phyloP scores from a whole-genome alignment of 495 filamentous ascomycete species.

The Penicillium parvum region DNA sequence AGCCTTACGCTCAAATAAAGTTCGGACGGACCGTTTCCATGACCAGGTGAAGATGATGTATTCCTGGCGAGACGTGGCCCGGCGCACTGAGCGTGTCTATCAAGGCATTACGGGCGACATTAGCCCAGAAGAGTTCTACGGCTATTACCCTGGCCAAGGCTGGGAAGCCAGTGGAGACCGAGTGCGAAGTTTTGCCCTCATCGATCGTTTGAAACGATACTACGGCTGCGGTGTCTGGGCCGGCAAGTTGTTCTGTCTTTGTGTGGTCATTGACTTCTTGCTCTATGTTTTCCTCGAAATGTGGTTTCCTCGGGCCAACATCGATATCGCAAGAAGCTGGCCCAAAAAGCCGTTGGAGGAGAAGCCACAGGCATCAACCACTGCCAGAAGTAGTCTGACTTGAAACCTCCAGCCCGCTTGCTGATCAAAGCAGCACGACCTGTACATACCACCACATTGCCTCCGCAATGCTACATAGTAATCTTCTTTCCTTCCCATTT shows the following conservation, averaged over 20 bases:
- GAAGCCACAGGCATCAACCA: slow-evolving; percentile 7
- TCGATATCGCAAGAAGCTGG: slow-evolving; percentile 89
- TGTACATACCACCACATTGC: background rate
- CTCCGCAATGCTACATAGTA: too few species aligned
- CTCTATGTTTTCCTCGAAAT: slow-evolving; percentile 83
- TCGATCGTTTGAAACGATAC: slow-evolving; percentile 90
- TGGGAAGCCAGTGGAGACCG: slow-evolving; percentile 69
- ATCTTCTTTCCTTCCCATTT: too few species aligned
- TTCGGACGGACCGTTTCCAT: slow-evolving; percentile 91
- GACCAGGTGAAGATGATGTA: slow-evolving; percentile 98
- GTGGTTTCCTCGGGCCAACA: slow-evolving; percentile 74
- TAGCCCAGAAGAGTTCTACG: slow-evolving; percentile 82
- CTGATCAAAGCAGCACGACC: background rate
- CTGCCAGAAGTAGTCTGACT: slow-evolving; percentile 5
- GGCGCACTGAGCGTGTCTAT: slow-evolving; percentile 90
- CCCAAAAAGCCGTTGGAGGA: slow-evolving; percentile 59
- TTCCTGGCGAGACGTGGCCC: slow-evolving; percentile 91
- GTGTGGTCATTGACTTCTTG: slow-evolving; percentile 89
- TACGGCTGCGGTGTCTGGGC: slow-evolving; percentile 99
- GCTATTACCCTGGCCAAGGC: slow-evolving; percentile 58
- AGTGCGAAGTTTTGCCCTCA: slow-evolving; percentile 81
- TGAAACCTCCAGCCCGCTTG: background rate
- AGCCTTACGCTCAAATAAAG: slow-evolving; percentile 82
- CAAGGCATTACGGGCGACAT: slow-evolving; percentile 82
- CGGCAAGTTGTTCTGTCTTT: slow-evolving; percentile 92